These are phyloP conservation scores for Pezicula neosporulosa DNA, from an alignment of 2,329 filamentous ascomycete species.

Conservation along the genomic window DNA sequence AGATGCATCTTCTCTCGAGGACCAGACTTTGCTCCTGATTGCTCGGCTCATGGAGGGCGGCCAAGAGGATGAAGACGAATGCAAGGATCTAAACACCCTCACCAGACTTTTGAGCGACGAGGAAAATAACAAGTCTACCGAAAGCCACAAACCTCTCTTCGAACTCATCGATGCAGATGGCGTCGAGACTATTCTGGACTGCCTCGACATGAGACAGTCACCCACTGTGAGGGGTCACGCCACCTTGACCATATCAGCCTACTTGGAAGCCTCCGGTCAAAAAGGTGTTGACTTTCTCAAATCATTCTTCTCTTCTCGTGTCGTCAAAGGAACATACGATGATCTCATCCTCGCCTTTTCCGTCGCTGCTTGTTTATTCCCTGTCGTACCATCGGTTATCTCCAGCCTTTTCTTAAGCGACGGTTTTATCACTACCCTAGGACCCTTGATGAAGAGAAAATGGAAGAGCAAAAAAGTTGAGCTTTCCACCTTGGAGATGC, in stretches of 20 bases:
- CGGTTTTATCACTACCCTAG: slow-evolving; percentile 76
- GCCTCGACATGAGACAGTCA: slow-evolving; percentile 79
- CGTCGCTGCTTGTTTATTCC: slow-evolving; percentile 84
- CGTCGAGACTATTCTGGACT: slow-evolving; percentile 81
- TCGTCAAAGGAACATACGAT: slow-evolving; percentile 75
- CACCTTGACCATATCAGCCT: slow-evolving; percentile 76
- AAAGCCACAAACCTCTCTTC: slow-evolving; percentile 33
- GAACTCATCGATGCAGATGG: slow-evolving; percentile 68
- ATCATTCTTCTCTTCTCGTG: slow-evolving; percentile 69
- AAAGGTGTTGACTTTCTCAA: slow-evolving; percentile 67
- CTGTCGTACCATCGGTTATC: slow-evolving; percentile 73
- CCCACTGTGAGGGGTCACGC: slow-evolving; percentile 75
- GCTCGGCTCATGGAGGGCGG: slow-evolving; percentile 89
- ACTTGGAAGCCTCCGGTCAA: slow-evolving; percentile 73
- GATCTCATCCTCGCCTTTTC: slow-evolving; percentile 91
- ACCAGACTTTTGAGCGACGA: slow-evolving; percentile 57
- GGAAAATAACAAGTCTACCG: slow-evolving; percentile 14
- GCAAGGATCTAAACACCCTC: slow-evolving; percentile 52
- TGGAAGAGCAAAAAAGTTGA: slow-evolving; percentile 86
- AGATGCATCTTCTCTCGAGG: slow-evolving; percentile 25
- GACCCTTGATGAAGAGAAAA: slow-evolving; percentile 72
- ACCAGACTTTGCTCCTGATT: slow-evolving; percentile 49
- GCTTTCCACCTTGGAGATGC: slow-evolving; percentile 79
- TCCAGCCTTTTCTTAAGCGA: slow-evolving; percentile 82
- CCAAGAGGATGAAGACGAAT: slow-evolving; percentile 73